Percentiles rank a stretch among this genome's conserved stretches.
These are phyloP conservation scores for Neofusicoccum ribis DNA, from an alignment of 2,329 filamentous ascomycete species.

Conservation along the genomic window DNA sequence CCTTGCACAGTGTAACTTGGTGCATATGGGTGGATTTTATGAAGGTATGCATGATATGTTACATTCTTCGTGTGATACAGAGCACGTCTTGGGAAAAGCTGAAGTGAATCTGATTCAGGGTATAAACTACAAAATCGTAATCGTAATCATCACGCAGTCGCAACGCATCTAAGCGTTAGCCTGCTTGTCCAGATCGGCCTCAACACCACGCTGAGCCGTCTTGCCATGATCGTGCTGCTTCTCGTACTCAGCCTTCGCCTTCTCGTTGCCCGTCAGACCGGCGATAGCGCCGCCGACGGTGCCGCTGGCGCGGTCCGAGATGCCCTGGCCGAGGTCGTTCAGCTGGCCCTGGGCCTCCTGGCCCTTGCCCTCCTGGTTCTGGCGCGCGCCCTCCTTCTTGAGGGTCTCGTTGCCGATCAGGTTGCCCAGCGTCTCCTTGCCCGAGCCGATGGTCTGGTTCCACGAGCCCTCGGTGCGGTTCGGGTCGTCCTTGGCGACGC, in stretches of 20 bases:
- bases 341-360: constrained; percentile 84
- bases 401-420: constrained; percentile 73
- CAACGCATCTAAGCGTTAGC: constrained; percentile 41
- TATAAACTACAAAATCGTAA: not conserved
- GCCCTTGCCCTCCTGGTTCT: constrained; percentile 77
- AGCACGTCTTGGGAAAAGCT: too few relatives aligned
- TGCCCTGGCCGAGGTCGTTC: constrained; percentile 69
- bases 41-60: not conserved
- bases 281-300: constrained; percentile 70
- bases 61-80: too few relatives aligned
- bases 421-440: constrained; percentile 79
- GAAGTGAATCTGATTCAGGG: not conserved
- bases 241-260: constrained; percentile 65
- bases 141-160: not conserved
- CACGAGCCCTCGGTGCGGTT: constrained; percentile 72
- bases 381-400: constrained; percentile 71
- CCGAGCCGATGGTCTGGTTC: constrained; percentile 86
- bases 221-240: constrained; percentile 78
- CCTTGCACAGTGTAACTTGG: too few relatives aligned
- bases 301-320: constrained; percentile 59
- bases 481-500: constrained; percentile 71
- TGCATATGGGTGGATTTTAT: too few relatives aligned
- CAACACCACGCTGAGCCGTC: constrained; percentile 78
- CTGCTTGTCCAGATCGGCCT: constrained; percentile 77
- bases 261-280: constrained; percentile 69